Percentiles rank a stretch among this genome's conserved stretches.
Evolutionary conservation across 1,284 basidiomycete genomes (phyloP).

Genomic region (Irpex rosettiformis): DNA sequence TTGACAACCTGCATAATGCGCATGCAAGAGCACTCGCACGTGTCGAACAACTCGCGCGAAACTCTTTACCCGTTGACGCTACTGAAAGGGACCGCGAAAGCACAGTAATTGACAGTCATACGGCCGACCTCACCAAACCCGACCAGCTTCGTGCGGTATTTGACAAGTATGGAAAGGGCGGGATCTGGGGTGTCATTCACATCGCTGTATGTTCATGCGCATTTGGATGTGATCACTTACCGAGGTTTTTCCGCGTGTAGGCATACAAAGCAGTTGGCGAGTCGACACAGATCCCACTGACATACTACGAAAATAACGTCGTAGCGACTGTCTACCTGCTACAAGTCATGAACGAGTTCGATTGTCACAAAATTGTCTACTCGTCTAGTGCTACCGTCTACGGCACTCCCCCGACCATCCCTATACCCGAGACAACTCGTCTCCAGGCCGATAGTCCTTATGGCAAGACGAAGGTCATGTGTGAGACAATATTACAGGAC

Average conservation of each 20-base stretch:
- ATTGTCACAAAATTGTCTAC: slow-evolving; percentile 88
- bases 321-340: slow-evolving; percentile 80
- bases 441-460: slow-evolving; percentile 92
- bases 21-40: slow-evolving; percentile 70
- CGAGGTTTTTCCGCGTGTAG: slow-evolving; percentile 45
- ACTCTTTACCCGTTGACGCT: slow-evolving; percentile 61
- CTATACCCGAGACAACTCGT: slow-evolving; percentile 92
- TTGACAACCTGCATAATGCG: slow-evolving; percentile 94
- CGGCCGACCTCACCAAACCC: slow-evolving; percentile 72
- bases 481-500: slow-evolving; percentile 89
- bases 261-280: slow-evolving; percentile 99
- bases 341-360: slow-evolving; percentile 83
- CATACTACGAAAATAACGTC: slow-evolving; percentile 93
- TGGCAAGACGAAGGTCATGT: slow-evolving; percentile 94
- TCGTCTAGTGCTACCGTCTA: slow-evolving; percentile 99
- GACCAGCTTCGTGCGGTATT: slow-evolving; percentile 77
- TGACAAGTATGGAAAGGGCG: slow-evolving; percentile 81
- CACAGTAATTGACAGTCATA: slow-evolving; percentile 67
- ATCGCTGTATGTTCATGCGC: slow-evolving; percentile 66
- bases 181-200: slow-evolving; percentile 98
- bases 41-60: slow-evolving; percentile 76
- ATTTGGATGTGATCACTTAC: not conserved
- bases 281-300: slow-evolving; percentile 90
- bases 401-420: slow-evolving; percentile 88
- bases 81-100: slow-evolving; percentile 63